Percentiles rank a stretch among this genome's conserved stretches.
Conservation (phyloP, 805 yeast genomes). For the Metschnikowia proteae region DNA sequence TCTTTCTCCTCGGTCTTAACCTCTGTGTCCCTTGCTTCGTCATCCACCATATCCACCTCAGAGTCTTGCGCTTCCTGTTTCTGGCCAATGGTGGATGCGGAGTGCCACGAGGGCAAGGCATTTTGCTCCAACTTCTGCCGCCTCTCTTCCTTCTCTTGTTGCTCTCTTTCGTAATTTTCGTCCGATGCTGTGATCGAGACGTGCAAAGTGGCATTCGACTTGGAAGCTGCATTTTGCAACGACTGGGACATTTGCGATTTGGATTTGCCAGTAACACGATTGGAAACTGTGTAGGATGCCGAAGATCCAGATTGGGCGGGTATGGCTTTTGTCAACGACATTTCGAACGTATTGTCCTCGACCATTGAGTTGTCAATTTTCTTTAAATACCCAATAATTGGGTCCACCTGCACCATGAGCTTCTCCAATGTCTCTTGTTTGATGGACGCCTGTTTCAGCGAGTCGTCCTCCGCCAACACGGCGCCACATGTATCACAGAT, state of each 20-base stretch:
- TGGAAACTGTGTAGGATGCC: conserved; percentile 65
- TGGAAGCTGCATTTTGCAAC: conserved; percentile 48
- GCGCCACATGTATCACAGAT: conserved; percentile 82
- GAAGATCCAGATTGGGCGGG: conserved; percentile 74
- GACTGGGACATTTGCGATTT: conserved; percentile 31
- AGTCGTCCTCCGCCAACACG: conserved; percentile 79
- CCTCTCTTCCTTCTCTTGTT: conserved; percentile 61
- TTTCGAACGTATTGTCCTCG: conserved; percentile 40
- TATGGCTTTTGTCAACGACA: conserved; percentile 69
- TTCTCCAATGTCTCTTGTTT: conserved; percentile 78
- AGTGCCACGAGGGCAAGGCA: conserved; percentile 96
- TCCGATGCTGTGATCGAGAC: conserved; percentile 88
- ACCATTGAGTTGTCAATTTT: conserved; percentile 39
- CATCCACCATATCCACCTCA: conserved; percentile 19
- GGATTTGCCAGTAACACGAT: conserved; percentile 35
- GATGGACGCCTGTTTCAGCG: conserved; percentile 73
- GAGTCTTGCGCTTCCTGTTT: conserved; percentile 28
- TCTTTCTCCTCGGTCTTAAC: conserved; percentile 10
- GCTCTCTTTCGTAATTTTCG: conserved; percentile 66
- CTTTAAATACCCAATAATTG: conserved; percentile 77
- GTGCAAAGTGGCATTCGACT: conserved; percentile 80
- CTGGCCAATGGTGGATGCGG: conserved; percentile 83
- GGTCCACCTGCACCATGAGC: conserved; percentile 86
- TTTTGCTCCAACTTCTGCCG: conserved; percentile 78
- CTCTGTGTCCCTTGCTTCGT: conserved; percentile 15